Evolutionary conservation across 257 asterid species (phyloP).

Genomic region (Catharanthus roseus): DNA sequence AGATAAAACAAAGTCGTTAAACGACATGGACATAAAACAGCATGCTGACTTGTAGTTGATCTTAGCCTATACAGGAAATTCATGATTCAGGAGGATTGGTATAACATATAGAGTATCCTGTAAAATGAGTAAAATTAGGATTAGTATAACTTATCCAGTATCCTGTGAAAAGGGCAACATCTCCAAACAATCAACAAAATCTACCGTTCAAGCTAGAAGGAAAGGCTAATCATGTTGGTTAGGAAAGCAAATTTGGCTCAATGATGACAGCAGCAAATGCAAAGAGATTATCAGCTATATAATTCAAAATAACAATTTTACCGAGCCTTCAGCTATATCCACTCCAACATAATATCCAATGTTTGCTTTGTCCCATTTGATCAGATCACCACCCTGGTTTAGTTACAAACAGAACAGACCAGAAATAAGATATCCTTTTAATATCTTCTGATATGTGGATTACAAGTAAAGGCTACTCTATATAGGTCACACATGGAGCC

Average conservation of each 20-base stretch:
- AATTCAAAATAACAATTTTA: constrained; percentile 21
- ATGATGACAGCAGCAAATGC: not conserved
- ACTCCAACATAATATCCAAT: constrained; percentile 90
- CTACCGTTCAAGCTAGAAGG: not conserved
- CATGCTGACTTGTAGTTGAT: not conserved
- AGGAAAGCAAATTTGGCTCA: not conserved
- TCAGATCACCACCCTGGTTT: constrained; percentile 91
- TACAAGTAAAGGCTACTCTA: not conserved
- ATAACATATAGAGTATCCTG: no score
- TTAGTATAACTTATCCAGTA: no score
- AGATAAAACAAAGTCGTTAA: not conserved
- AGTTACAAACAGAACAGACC: constrained; percentile 15
- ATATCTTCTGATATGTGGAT: not conserved
- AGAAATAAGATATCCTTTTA: not conserved
- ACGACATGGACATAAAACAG: not conserved
- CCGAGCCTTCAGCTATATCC: constrained; percentile 98
- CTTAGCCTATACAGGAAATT: not conserved
- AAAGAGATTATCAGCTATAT: not conserved
- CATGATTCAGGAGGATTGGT: no score
- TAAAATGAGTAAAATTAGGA: no score
- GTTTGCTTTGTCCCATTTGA: constrained; percentile 98
- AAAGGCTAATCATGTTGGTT: not conserved
- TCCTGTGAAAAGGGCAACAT: not conserved
- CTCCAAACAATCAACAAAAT: not conserved
- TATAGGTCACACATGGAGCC: not conserved